Evolutionary conservation across 305 asterid genomes (phyloP).

Genomic region (Coffea humblotiana): DNA sequence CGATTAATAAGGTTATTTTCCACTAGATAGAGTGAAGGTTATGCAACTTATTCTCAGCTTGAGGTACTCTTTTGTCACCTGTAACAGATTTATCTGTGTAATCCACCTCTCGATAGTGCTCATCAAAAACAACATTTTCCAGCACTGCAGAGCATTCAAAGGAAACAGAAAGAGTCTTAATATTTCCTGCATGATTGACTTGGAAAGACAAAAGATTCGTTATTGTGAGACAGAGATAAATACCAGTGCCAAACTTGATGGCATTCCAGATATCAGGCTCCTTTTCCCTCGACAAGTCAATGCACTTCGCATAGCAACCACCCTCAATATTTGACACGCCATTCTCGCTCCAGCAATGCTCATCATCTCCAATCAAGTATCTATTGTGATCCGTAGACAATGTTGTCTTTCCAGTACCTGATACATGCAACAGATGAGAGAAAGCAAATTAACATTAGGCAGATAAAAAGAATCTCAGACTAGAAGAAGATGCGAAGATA

Average conservation of each 20-base stretch:
- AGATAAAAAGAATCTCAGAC: background rate
- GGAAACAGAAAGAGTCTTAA: background rate
- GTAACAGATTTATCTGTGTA: constrained; percentile 87
- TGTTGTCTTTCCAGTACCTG: constrained; percentile 96
- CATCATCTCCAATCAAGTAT: constrained; percentile 90
- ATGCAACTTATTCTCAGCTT: background rate
- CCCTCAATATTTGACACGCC: constrained; percentile 97
- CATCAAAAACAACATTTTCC: constrained; percentile 91
- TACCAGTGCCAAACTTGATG: constrained; percentile 90
- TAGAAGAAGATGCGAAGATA: constrained; percentile 1
- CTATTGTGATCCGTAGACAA: constrained; percentile 85
- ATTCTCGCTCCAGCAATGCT: constrained; percentile 93
- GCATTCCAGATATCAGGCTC: constrained; percentile 99
- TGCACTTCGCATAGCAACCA: constrained; percentile 97
- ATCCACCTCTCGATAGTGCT: constrained; percentile 85
- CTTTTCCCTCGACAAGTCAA: constrained; percentile 80
- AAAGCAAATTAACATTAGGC: constrained; percentile 1
- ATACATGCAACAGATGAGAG: constrained; percentile 3
- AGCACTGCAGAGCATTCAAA: constrained; percentile 43
- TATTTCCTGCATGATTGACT: background rate
- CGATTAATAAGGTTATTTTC: background rate
- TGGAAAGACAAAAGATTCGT: background rate
- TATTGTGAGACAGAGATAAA: background rate
- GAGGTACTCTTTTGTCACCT: constrained; percentile 39
- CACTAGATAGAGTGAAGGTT: background rate